Conservation (phyloP, 495 filamentous ascomycete species). For the Lentithecium fluviatile region DNA sequence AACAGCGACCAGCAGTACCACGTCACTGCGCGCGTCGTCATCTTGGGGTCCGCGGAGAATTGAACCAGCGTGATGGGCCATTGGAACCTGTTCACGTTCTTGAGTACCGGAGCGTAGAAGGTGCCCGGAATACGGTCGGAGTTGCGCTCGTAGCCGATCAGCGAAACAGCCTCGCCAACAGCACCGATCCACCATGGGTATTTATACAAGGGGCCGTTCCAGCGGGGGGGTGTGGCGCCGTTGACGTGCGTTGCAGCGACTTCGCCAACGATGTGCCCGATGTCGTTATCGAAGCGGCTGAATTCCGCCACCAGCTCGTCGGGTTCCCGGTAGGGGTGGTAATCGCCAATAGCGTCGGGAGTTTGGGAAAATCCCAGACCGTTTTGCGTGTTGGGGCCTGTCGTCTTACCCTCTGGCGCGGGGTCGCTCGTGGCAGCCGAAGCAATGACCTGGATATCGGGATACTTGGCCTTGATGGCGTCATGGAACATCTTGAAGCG, state of each 20-base stretch:
- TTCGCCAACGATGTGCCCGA: conserved; percentile 23
- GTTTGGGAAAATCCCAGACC: conserved; percentile 10
- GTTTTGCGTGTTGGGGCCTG: too few relatives aligned
- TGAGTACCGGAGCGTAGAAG: conserved; percentile 35
- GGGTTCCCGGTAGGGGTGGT: conserved; percentile 37
- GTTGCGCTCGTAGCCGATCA: conserved; percentile 68
- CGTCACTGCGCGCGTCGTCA: conserved; percentile 41
- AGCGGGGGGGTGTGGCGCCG: conserved; percentile 36
- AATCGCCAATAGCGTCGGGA: conserved; percentile 37
- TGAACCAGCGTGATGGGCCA: conserved; percentile 43
- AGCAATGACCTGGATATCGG: conserved; percentile 61
- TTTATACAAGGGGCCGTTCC: conserved; percentile 33
- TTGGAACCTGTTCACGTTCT: conserved; percentile 42
- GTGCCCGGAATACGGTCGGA: conserved; percentile 49
- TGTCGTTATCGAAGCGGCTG: conserved; percentile 25
- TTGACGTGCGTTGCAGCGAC: neutral
- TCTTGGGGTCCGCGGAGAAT: conserved; percentile 37
- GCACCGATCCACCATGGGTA: conserved; percentile 56
- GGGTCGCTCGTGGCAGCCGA: conserved; percentile 35
- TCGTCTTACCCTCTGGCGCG: too few relatives aligned
- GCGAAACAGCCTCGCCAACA: conserved; percentile 65
- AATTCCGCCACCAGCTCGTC: conserved; percentile 33
- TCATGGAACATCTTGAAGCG: conserved; percentile 48
- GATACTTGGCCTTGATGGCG: conserved; percentile 58
- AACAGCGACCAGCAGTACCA: conserved; percentile 49